Evolutionary conservation across 202 grass and related monocot genomes (phyloP), one percentile per base, ranked within the genome.

Genomic region (Hordeum pubiflorum): DNA sequence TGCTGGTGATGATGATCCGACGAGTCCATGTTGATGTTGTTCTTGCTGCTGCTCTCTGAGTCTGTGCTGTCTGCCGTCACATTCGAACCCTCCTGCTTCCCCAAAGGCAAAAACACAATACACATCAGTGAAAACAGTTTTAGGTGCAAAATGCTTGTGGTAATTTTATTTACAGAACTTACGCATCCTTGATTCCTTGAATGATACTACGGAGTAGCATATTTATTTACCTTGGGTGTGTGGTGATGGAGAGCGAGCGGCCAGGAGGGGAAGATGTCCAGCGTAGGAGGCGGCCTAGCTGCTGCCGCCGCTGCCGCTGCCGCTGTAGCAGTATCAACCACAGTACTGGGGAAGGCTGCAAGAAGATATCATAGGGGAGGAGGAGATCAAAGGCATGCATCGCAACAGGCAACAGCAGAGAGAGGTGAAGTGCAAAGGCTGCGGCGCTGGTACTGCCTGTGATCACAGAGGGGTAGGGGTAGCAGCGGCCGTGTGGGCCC

Each of bases 211-310:
- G 13, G 15, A 18, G 6, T 7, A 50, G 50, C 3, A 58, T 18
- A 65, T 21, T 41, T 13, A 78, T 39, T 26, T 94, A 94, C 94
- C 94, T 92, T 92, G 66, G 86, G 79, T 40, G 88, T 86, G 79
- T 87, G 88, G 20, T 59, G 69, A 73, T 73, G 69, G 43, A 55
- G 70, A 34, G 70, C 31, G 9, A 90, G 88, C 63, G 94, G 87
- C 89, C 91, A 92, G 34, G 94, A 85, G 15, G 91, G 94, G 86
- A 97, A 97, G 88, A 92, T 97, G 67, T 94, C 88, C 66, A 97
- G 89, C 63, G 91, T 97, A 75, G 89, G 91, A 70, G 82, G 85
- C 34, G 91, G 88, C 75, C 91, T 91, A 58, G 76, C 80, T 79
- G 80, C 69, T 76, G 87, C 86, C 41, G 72, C 40, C 41, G 72